phyloP scores from a whole-genome alignment of 2,329 filamentous ascomycete genomes.

The Calonectria hawksworthii region DNA sequence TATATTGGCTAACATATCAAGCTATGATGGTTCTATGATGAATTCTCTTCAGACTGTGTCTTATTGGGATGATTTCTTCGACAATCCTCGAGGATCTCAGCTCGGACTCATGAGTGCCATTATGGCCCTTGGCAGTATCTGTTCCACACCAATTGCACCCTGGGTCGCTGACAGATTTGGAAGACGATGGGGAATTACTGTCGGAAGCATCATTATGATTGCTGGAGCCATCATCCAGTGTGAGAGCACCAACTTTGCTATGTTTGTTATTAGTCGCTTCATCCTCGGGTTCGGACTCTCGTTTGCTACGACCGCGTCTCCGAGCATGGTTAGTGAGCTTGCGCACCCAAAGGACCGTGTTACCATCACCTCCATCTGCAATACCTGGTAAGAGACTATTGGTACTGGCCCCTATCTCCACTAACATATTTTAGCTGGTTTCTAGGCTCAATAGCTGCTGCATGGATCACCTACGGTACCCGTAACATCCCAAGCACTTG shows the following conservation, averaged over 20 bases:
- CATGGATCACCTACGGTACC: constrained; percentile 60
- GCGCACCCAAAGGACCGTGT: constrained; percentile 67
- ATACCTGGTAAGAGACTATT: constrained; percentile 50
- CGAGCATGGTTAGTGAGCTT: constrained; percentile 65
- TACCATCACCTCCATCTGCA: constrained; percentile 67
- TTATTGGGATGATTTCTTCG: constrained; percentile 58
- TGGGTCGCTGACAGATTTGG: constrained; percentile 51
- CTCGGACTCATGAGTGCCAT: constrained; percentile 56
- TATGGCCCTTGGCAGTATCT: constrained; percentile 63
- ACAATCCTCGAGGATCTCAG: constrained; percentile 49
- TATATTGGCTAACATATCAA: too few species aligned
- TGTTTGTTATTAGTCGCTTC: constrained; percentile 68
- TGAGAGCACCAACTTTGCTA: constrained; percentile 53
- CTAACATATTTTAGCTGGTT: constrained; percentile 57
- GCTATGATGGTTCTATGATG: constrained; percentile 64
- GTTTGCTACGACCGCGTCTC: constrained; percentile 65
- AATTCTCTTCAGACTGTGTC: constrained; percentile 61
- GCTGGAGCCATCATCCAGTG: constrained; percentile 50
- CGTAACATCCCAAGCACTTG: constrained; percentile 55
- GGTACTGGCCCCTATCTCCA: background rate
- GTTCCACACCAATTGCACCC: constrained; percentile 48
- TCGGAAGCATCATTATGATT: constrained; percentile 51
- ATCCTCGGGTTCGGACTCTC: constrained; percentile 68
- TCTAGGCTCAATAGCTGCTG: constrained; percentile 58
- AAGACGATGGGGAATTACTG: constrained; percentile 50